Evolutionary conservation across 371 early-diverging fungal genomes (phyloP), one percentile per base, ranked within the genome.

Genomic region (Apophysomyces variabilis): DNA sequence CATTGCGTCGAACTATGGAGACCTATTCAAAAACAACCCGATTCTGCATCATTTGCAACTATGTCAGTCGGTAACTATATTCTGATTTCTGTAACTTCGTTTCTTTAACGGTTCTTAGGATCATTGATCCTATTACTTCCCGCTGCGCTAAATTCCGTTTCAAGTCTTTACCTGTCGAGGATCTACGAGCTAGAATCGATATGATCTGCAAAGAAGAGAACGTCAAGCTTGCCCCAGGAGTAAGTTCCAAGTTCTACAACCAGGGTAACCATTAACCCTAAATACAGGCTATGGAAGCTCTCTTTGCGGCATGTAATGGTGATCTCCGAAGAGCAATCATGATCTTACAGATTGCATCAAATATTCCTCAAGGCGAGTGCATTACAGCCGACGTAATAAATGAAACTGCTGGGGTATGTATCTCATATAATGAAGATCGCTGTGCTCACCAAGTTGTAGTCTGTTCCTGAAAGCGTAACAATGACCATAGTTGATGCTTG

Each of bases 21-120:
- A 91, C 92, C 4, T 98, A 95, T 77, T 94, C 97, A 54, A 92
- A 93, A 59, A 90, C 93, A 13, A 98, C 99, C 0, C 89, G 99
- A 38, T 99, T 99, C 79, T 99, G 99, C 73, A 77, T 99, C 26
- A 95, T 99, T 44, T 99, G 99, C 79, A 99, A 99, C 84, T 98
- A 98, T 82, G 92, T 96, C 61, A 86, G 90, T 64, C 79, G 94
- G 88, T 92, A 82, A 71, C 62, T 7, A 46, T 45, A 32, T 21
- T 45, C 9, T 41, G 41, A n/a, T 58, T 9, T 12, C 12, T 4
- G 35, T n/a, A 12, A 57, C 21, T 37, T 38, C 13, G 4, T 16
- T 12, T 72, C 73, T 81, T 58, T 64, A 62, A 57, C 60, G 1
- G 38, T 14, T 7, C 5, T 50, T 75, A 87, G 94, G 21, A 97